Conservation (phyloP, 106 monocot genomes). For the Alisma plantagoaquatica region DNA sequence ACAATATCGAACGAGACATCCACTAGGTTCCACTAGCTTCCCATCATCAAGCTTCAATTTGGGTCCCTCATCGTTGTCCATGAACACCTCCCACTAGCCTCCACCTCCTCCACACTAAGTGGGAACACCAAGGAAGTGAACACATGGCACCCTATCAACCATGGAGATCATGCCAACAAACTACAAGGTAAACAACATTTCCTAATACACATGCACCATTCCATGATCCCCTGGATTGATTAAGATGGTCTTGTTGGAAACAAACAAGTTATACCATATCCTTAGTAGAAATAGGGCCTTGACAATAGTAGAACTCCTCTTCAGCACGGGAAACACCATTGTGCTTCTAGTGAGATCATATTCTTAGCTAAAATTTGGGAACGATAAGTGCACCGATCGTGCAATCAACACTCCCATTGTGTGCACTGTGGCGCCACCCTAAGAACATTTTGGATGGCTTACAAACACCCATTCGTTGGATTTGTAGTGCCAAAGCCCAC, state of each 20-base stretch:
- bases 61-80: conserved; percentile 85
- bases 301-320: conserved; percentile 46
- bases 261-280: conserved; percentile 89
- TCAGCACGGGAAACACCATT: conserved; percentile 83
- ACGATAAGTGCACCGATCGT: conserved; percentile 81
- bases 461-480: no score
- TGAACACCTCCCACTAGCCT: conserved; percentile 65
- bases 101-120: conserved; percentile 20
- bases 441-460: no score
- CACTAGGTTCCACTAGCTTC: conserved; percentile 31
- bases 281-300: conserved; percentile 74
- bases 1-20: conserved; percentile 64
- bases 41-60: conserved; percentile 75
- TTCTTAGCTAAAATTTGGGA: conserved; percentile 49
- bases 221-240: conserved; percentile 57
- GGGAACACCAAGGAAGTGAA: conserved; percentile 76
- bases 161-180: conserved; percentile 57
- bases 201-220: conserved; percentile 70
- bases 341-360: conserved; percentile 59
- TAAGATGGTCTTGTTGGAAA: conserved; percentile 48
- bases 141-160: conserved; percentile 61
- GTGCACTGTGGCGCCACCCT: conserved; percentile 66
- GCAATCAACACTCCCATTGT: conserved; percentile 71
- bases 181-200: conserved; percentile 84
- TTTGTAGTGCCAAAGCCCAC: no score